phyloP scores from a whole-genome alignment of 345 rosid species.

The Excoecaria agallocha region DNA sequence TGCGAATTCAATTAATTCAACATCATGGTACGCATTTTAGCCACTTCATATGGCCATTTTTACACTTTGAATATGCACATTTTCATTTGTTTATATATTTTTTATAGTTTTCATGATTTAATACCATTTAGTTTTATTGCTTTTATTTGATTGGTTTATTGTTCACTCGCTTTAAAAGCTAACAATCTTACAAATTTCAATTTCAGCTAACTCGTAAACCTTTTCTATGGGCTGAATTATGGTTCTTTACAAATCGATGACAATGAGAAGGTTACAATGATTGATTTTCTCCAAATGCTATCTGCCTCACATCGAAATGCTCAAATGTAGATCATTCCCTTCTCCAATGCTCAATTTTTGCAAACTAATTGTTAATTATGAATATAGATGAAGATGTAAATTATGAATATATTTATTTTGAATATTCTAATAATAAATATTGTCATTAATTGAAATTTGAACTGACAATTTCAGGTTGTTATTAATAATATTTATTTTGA shows the following conservation, averaged over 20 bases:
- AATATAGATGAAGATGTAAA: too few species aligned
- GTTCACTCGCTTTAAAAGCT: neutral
- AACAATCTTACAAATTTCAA: neutral
- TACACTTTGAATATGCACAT: neutral
- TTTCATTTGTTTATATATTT: neutral
- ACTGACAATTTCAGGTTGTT: too few species aligned
- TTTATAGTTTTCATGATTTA: neutral
- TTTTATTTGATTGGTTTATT: neutral
- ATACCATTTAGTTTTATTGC: neutral
- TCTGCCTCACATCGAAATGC: slow-evolving; percentile 95
- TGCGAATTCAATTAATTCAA: slow-evolving; percentile 95
- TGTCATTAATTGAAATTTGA: too few species aligned
- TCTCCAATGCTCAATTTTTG: slow-evolving; percentile 18
- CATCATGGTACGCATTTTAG: slow-evolving; percentile 68
- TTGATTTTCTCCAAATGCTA: slow-evolving; percentile 99
- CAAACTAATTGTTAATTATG: neutral
- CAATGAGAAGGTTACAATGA: slow-evolving; percentile 80
- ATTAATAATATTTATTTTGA: too few species aligned
- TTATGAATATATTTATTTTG: too few species aligned
- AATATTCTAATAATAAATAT: too few species aligned
- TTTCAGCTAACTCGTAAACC: slow-evolving; percentile 3
- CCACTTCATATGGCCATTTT: too few species aligned
- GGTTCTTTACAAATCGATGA: slow-evolving; percentile 85
- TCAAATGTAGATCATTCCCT: slow-evolving; percentile 51
- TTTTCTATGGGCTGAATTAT: too few species aligned